These are phyloP conservation scores for Solanum chmielewskii DNA, from an alignment of 257 asterid species.

Conservation along the genomic window DNA sequence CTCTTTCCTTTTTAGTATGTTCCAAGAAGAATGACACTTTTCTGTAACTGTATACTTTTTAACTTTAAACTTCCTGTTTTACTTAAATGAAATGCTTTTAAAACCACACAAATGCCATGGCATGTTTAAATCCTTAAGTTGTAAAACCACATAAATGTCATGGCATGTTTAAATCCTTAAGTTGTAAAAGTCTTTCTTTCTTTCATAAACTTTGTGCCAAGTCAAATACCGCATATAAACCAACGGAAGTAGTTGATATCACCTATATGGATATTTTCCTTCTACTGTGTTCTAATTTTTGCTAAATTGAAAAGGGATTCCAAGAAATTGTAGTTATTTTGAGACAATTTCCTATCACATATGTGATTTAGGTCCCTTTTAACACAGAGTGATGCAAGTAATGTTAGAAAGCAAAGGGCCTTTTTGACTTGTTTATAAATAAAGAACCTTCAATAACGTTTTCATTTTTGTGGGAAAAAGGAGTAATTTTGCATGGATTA, in stretches of 20 bases:
- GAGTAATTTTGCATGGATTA: neutral
- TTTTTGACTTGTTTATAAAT: neutral
- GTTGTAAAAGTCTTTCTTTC: neutral
- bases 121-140: neutral
- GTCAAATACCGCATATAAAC: neutral
- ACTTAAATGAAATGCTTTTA: neutral
- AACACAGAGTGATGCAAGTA: neutral
- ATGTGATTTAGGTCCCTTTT: neutral
- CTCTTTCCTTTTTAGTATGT: neutral
- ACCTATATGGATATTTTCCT: neutral
- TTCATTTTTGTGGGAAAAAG: neutral
- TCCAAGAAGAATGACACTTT: neutral
- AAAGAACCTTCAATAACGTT: neutral
- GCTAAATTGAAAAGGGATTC: neutral
- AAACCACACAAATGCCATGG: neutral
- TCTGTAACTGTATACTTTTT: neutral
- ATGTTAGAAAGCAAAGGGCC: neutral
- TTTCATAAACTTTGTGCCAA: neutral
- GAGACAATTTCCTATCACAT: neutral
- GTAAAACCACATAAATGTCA: neutral
- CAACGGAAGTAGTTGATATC: neutral
- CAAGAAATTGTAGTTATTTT: neutral
- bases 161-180: neutral
- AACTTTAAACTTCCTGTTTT: neutral
- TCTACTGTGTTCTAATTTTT: neutral